Conservation (phyloP, 108 stramenopile species). For the Skeletonema tropicum region DNA sequence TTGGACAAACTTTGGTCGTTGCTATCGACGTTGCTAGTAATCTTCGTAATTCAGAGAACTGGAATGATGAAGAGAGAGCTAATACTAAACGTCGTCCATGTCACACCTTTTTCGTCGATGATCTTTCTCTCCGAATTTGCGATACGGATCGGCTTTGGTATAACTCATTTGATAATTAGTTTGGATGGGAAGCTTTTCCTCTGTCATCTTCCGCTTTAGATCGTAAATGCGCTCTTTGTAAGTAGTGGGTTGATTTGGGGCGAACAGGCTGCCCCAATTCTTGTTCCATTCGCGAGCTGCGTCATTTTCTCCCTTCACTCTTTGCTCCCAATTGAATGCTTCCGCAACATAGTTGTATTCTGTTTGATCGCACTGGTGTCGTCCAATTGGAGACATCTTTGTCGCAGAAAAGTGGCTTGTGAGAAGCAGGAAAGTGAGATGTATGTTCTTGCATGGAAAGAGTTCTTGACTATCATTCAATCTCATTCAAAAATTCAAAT, state of each 20-base stretch:
- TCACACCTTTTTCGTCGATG: background rate
- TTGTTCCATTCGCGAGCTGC: constrained; percentile 26
- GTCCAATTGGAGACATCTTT: background rate
- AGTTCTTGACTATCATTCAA: no score
- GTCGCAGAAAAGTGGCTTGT: background rate
- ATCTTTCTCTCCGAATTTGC: background rate
- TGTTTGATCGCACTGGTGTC: constrained; percentile 42
- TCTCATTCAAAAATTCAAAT: no score
- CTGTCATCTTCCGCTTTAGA: constrained; percentile 15
- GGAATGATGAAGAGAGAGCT: no score
- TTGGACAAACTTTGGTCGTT: no score
- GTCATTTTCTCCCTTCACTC: constrained; percentile 35
- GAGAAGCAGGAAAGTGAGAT: no score
- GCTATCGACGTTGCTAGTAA: no score
- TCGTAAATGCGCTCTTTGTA: constrained; percentile 26
- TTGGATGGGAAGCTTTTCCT: constrained; percentile 34
- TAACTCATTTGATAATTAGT: constrained; percentile 42
- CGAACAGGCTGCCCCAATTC: constrained; percentile 41
- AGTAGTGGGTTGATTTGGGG: constrained; percentile 27
- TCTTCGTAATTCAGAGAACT: no score
- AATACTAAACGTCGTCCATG: background rate
- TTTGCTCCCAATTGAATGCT: constrained; percentile 49
- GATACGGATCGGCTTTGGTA: background rate
- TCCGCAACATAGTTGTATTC: constrained; percentile 46
- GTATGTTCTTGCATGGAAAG: no score